Evolutionary conservation across 371 early-diverging fungal genomes (phyloP), one percentile per base, ranked within the genome.

Genomic region (Mortierella polycephala): DNA sequence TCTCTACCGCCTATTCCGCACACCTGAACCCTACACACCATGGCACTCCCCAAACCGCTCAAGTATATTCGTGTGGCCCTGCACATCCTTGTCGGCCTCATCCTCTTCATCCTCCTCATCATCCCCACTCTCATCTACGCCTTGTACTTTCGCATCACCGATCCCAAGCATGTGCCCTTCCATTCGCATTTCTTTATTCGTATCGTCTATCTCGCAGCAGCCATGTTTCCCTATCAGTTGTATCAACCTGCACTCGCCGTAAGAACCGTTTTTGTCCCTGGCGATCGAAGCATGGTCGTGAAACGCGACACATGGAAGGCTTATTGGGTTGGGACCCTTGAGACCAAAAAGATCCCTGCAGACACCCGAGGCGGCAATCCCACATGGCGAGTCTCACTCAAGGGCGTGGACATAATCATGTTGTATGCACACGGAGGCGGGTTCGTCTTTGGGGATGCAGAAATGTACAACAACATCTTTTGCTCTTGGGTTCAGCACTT

Each of bases 381-480:
- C 0, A 79, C 79, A 50, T 79, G 79, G 79, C 68, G 44, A 39
- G 73, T 79, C 37, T 79, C 79, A 13, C 69, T 79, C 57, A 79
- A 79, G 61, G 79, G 79, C 23, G 73, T 72, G 1, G 79, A 79
- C 14, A 69, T 79, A 11, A 79, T 79, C 47, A 68, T 79, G 67
- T 46, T 79, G 30, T 79, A 79, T 51, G 79, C 79, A 10, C 79
- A 79, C 55, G 79, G 79, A 46, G 79, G 79, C 13, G 79, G 79
- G 11, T 79, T 79, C 41, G 73, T 79, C 62, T 79, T 72, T 65
- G 79, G 79, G 8, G 79, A 79, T 59, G 79, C 79, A 21, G 79
- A 79, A 63, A 79, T 79, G 79, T 79, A 79, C 46, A 79, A 79
- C 66, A 79, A 79, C 60, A 79, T 79, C 67, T 72, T 79, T 58